Base-by-base conservation (phyloP, 176 grass and related monocot genomes). In the Elaeis guineensis region DNA sequence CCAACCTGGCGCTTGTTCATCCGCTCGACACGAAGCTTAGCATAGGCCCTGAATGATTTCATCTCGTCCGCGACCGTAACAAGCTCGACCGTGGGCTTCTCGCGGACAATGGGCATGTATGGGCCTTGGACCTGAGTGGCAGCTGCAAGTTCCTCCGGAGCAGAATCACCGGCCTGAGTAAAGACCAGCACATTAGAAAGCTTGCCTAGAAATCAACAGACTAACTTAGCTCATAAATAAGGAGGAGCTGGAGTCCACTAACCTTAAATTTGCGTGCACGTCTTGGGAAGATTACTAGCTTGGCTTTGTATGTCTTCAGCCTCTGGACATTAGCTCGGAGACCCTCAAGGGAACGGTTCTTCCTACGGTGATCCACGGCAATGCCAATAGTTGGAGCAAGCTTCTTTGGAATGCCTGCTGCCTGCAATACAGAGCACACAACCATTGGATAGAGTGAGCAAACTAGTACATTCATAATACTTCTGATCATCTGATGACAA, bases 301-400 rank as follows among this genome's bases (percentile, higher is more conserved):
- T 59, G 17, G 57, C 57, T 59, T 59, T 59, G 57, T 59, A 59
- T n/a, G 57, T 59, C 24, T 59, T 59, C 25, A 59, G 25, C 21
- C 57, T 59, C 24, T 29, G 57, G 23, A 59, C 16, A 17, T 59
- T 59, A 17, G 57, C 25, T 26, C 30, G 57, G 57, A 59, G 57
- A 29, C 57, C 57, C 21, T 59, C 25, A n/a, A 59, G 57, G 5
- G 57, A 59, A 23, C 57, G 57, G 17, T 59, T 59, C 57, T 59
- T 59, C 2, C 57, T 21, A 4, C 57, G 3, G 6, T 30, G 57
- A 28, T 59, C 57, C 21, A 59, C 57, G 0, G 24, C 3, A 30
- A 59, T 59, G 23, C 57, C 57, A 29, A 59, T 59, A 17, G 57
- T 59, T n/a, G 57, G 57, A 17, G 57, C 57, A 59, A 59, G 57